Conservation (phyloP, 2,329 filamentous ascomycete species). For the Fusarium liriodendri region DNA sequence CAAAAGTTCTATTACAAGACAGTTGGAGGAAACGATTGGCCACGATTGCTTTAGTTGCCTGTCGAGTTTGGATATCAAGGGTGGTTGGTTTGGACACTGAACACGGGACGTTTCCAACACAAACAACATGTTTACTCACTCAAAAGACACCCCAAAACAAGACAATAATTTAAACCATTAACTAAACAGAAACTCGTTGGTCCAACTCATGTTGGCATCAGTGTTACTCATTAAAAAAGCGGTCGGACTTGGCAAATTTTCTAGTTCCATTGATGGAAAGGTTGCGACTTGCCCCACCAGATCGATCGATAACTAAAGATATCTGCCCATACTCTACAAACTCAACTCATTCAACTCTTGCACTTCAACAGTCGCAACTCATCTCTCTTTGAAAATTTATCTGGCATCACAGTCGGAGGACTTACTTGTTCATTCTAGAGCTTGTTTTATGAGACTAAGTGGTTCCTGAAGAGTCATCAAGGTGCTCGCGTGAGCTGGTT, state of each 20-base stretch:
- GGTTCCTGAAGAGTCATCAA: neutral
- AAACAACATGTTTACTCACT: neutral
- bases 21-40: neutral
- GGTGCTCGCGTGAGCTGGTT: neutral
- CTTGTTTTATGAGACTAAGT: slow-evolving; percentile 8
- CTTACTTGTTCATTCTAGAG: neutral
- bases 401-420: neutral
- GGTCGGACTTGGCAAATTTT: slow-evolving; percentile 34
- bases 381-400: neutral
- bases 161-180: neutral
- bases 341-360: neutral
- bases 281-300: neutral
- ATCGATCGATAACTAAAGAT: neutral
- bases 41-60: neutral
- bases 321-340: neutral
- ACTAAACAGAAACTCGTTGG: neutral
- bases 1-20: too few species aligned
- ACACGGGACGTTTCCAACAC: neutral
- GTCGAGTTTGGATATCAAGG: neutral
- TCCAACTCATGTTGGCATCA: neutral
- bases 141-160: neutral
- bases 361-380: neutral
- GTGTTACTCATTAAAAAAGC: slow-evolving; percentile 12
- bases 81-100: neutral
- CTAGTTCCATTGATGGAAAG: neutral